Evolutionary conservation across 208 protist genomes (phyloP), one percentile per base, ranked within the genome.

Genomic region (Acanthamoeba sp.): DNA sequence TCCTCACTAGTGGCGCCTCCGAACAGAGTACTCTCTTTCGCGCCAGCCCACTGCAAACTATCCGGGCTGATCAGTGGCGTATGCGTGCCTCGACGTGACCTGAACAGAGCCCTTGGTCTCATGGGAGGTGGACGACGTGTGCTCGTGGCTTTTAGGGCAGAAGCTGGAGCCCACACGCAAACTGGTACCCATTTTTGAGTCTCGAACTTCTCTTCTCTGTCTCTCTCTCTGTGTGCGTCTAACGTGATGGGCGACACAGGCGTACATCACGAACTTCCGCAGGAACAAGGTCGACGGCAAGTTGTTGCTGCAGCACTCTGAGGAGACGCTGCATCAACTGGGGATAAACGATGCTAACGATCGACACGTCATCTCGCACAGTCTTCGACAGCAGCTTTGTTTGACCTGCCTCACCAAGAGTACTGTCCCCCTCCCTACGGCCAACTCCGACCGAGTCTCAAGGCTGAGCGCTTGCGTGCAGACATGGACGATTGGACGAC

Each of bases 91-190:
- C 27, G 16, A 0, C 57, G 27, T 59, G 57, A 24, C 55, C 16
- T n/a, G n/a, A 12, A 78, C 69, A 78, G 69, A 78, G 36, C 12
- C 4, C 16, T 1, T 78, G 10, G 38, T 48, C 18, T 42, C 29
- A 5, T 87, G 78, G 78, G 78, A 87, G n/a, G 78, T 87, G 40
- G 78, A 87, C 29, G 78, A 87, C 27, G 48, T 59, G 78, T 87
- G 78, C 78, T 50, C 78, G 3, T 87, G 78, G 78, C 78, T 87
- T 50, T 59, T 87, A 24, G 48, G 78, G 29, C 78, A 59, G 24
- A 87, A 59, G 78, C 38, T 87, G 9, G 78, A 87, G 42, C 78
- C 78, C 32, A 9, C 48, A 20, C 22, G 16, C 34, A 87, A 87
- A 27, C 27, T 87, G 78, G 78, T 87, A 59, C 38, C 32, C 36